Conservation (phyloP, 1,284 basidiomycete genomes). For the Porodaedalea pini region DNA sequence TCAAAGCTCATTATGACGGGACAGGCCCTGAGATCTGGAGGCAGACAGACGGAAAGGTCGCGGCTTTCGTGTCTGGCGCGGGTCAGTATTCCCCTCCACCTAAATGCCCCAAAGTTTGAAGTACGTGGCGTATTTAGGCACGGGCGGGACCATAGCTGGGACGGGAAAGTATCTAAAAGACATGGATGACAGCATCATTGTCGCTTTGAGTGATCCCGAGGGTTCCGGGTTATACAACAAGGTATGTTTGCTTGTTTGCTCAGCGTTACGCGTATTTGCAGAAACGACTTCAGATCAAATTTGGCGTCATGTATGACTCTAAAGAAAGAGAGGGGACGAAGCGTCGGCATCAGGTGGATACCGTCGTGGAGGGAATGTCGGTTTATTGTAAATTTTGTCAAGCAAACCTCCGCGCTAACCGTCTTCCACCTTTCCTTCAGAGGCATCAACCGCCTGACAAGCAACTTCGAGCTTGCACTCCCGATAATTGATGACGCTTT, state of each 20-base stretch:
- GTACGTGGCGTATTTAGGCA: slow-evolving; percentile 46
- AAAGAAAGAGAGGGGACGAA: slow-evolving; percentile 96
- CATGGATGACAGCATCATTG: slow-evolving; percentile 57
- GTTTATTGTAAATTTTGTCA: no score
- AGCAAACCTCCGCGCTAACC: not conserved
- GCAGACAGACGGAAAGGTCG: slow-evolving; percentile 80
- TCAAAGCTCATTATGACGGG: slow-evolving; percentile 82
- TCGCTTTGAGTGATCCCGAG: slow-evolving; percentile 88
- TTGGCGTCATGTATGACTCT: slow-evolving; percentile 90
- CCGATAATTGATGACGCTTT: slow-evolving; percentile 85
- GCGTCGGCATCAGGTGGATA: slow-evolving; percentile 90
- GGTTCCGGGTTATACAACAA: slow-evolving; percentile 96
- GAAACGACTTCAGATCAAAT: slow-evolving; percentile 59
- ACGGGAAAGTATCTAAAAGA: slow-evolving; percentile 78
- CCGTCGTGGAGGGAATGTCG: slow-evolving; percentile 84
- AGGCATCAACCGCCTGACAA: slow-evolving; percentile 84
- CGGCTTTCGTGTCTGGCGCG: slow-evolving; percentile 93
- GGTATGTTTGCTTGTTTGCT: slow-evolving; percentile 35
- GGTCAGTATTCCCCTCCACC: slow-evolving; percentile 40
- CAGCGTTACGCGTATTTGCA: not conserved
- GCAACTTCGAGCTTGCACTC: slow-evolving; percentile 80
- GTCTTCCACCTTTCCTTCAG: slow-evolving; percentile 41
- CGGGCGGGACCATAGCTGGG: slow-evolving; percentile 93
- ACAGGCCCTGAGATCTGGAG: slow-evolving; percentile 96
- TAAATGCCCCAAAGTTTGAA: slow-evolving; percentile 10